phyloP scores from a whole-genome alignment of 2,329 filamentous ascomycete genomes.

The Basipetospora sp. region DNA sequence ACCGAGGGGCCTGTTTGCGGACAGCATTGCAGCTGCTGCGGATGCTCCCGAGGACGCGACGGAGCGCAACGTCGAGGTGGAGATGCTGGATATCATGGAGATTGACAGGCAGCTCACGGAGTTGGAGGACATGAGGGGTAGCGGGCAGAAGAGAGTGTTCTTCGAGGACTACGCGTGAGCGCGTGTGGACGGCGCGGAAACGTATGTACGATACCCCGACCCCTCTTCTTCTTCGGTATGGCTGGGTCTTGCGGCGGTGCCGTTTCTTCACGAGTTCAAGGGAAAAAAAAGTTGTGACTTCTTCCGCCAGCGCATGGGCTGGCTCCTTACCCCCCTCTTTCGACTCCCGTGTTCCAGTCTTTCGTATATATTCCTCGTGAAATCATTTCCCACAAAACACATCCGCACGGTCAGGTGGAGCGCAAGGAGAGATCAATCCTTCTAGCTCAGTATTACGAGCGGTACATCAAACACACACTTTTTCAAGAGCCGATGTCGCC shows the following conservation, averaged over 20 bases:
- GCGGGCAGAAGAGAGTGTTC: conserved; percentile 36
- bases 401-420: conserved; percentile 61
- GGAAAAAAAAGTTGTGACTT: too few relatives aligned
- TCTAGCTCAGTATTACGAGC: conserved; percentile 65
- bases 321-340: too few relatives aligned
- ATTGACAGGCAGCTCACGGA: conserved; percentile 45
- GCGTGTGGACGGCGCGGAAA: conserved; percentile 9
- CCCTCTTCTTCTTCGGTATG: too few relatives aligned
- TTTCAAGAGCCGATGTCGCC: conserved; percentile 2
- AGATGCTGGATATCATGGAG: conserved; percentile 51
- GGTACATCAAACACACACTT: conserved; percentile 40
- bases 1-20: conserved; percentile 34
- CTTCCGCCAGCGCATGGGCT: too few relatives aligned
- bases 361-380: conserved; percentile 4
- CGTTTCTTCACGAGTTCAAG: too few relatives aligned
- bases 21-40: conserved; percentile 36
- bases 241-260: too few relatives aligned
- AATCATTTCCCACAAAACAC: neutral
- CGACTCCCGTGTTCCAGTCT: neutral
- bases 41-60: conserved; percentile 35
- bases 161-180: conserved; percentile 26
- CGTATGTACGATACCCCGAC: conserved; percentile 21
- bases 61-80: conserved; percentile 39
- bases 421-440: conserved; percentile 62
- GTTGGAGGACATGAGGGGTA: conserved; percentile 35